Base-by-base conservation (phyloP, 2,329 filamentous ascomycete genomes). In the Fusarium metavorans region DNA sequence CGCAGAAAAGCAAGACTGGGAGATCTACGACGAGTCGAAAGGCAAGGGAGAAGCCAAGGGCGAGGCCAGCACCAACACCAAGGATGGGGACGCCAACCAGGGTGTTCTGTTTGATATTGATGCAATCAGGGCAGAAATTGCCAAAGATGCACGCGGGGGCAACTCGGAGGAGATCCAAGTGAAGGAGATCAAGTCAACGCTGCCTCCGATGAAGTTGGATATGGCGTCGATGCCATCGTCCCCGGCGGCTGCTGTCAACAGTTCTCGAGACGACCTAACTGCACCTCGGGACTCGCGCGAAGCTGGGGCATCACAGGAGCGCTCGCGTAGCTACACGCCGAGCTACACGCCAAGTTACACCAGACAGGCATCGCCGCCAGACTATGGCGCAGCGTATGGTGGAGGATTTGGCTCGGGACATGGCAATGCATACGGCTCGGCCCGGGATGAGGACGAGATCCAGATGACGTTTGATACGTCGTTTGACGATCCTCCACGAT, bases 21-120 rank as follows among this genome's bases (percentile, higher is more conserved):
- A 98, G 82, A 95, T 95, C 10, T 98, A 98, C 81, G 93, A 98
- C 80, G 94, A 97, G 71, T 85, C 84, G 20, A 82, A 81, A 7
- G 74, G 72, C 52, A 90, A 89, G 79, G 80, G 72, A 1, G 77
- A 75, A 18, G 71, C 56, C 48, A 73, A 80, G 79, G 79, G 70
- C 1, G 75, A 72, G 13, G 71, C 63, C 52, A 76, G 81, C 48
- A 75, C 70, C 68, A 79, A 81, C 48, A 75, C 70, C 68, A 79
- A 81, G 25, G 70, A 81, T 27, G 81, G 82, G 45, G 85, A 84
- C 6, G 88, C 83, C 67, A 91, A 90, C 77, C 85, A 86, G 48
- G 89, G 90, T 37, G 93, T 98, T 10, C 87, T 99, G 54, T 99
- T 99, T 79, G 97, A 99, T 79, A 91, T 99, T 56, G 97, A 99